These are phyloP conservation scores for Aspergillus glaucus DNA, from an alignment of 2,329 filamentous ascomycete species.

Conservation along the genomic window DNA sequence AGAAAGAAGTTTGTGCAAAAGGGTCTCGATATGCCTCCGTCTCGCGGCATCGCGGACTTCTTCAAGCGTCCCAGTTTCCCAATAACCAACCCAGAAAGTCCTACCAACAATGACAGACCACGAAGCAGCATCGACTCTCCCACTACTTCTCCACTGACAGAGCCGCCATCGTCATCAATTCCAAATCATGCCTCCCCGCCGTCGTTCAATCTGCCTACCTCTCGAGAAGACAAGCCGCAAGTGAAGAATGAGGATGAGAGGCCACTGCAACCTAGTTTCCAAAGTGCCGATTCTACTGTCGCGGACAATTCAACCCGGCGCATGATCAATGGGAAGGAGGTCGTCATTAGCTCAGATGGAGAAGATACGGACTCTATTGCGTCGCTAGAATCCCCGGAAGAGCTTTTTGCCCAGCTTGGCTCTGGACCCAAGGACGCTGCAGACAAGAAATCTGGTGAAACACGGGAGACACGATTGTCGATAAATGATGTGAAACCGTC, in stretches of 20 bases:
- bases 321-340: conserved; percentile 50
- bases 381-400: conserved; percentile 50
- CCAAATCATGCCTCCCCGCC: conserved; percentile 12
- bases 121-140: conserved; percentile 3
- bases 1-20: not conserved
- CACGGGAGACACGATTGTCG: conserved; percentile 7
- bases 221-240: not conserved
- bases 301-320: conserved; percentile 38
- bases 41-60: conserved; percentile 39
- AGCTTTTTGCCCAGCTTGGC: conserved; percentile 37
- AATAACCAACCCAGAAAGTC: conserved; percentile 1
- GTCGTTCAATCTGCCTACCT: not conserved
- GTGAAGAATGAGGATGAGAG: not conserved
- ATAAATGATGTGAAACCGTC: conserved; percentile 12
- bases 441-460: conserved; percentile 6
- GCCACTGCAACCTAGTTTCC: conserved; percentile 12
- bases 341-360: conserved; percentile 64
- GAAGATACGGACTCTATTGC: conserved; percentile 57
- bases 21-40: conserved; percentile 17
- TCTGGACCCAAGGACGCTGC: conserved; percentile 4
- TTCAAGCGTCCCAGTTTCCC: conserved; percentile 37
- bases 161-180: conserved; percentile 17
- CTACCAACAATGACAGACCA: not conserved
- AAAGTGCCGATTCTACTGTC: conserved; percentile 7
- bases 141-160: conserved; percentile 23